A percentile compares a stretch with the other conserved stretches of the same genome.
Conservation (phyloP, 495 filamentous ascomycete species). For the Penicillium malachiteum region DNA sequence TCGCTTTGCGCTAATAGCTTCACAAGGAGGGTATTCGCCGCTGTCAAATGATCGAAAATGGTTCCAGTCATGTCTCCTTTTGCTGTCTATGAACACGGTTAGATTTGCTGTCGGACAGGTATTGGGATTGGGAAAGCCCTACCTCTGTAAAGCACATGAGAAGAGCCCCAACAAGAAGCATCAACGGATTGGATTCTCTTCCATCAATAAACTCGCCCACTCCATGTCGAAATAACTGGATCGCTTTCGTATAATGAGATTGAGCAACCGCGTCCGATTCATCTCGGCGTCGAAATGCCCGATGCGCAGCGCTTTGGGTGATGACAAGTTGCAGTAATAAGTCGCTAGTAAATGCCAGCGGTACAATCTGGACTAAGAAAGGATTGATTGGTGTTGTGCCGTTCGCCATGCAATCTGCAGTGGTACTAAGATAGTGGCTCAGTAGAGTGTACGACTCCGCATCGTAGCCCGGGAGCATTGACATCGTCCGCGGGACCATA, state of each 20-base stretch:
- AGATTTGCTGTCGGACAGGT: not conserved
- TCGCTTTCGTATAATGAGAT: slow-evolving; percentile 35
- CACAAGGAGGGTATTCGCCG: slow-evolving; percentile 32
- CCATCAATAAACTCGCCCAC: slow-evolving; percentile 39
- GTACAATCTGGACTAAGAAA: slow-evolving; percentile 39
- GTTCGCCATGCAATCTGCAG: slow-evolving; percentile 41
- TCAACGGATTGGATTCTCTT: slow-evolving; percentile 36
- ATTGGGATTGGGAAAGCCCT: not conserved
- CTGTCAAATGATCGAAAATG: slow-evolving; percentile 38
- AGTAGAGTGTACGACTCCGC: slow-evolving; percentile 34
- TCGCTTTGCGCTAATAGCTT: slow-evolving; percentile 35
- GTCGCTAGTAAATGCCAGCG: slow-evolving; percentile 39
- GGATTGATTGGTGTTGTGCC: slow-evolving; percentile 39
- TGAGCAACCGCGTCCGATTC: slow-evolving; percentile 37
- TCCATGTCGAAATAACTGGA: slow-evolving; percentile 32
- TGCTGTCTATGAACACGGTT: slow-evolving; percentile 26
- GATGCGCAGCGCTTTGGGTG: slow-evolving; percentile 39
- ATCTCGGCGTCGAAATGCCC: slow-evolving; percentile 34
- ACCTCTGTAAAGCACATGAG: slow-evolving; percentile 45
- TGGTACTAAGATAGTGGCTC: slow-evolving; percentile 37
- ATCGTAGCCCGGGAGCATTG: slow-evolving; percentile 36
- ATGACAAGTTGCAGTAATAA: slow-evolving; percentile 37
- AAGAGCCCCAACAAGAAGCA: slow-evolving; percentile 36
- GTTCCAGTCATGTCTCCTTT: slow-evolving; percentile 42
- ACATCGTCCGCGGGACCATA: slow-evolving; percentile 29